Conservation (phyloP, 352 stramenopile genomes). For the Halophytophthora batemanensis region DNA sequence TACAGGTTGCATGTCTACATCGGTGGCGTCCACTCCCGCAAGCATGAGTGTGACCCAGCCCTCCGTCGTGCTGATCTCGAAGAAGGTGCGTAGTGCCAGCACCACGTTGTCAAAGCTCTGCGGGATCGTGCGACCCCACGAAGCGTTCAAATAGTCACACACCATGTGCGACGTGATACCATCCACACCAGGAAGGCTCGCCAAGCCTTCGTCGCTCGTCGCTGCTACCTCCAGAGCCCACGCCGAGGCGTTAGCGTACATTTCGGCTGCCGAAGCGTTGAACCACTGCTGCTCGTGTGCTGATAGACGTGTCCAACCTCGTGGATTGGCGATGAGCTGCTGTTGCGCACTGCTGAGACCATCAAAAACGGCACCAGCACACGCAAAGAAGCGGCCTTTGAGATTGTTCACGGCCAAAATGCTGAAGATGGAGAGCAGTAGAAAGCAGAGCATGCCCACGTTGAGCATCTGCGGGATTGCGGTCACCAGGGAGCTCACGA, state of each 20-base stretch:
- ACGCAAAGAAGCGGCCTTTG: conserved; percentile 80
- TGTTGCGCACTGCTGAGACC: conserved; percentile 27
- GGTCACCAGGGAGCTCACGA: conserved; percentile 82
- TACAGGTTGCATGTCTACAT: conserved; percentile 88
- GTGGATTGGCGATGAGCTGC: conserved; percentile 39
- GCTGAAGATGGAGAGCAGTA: conserved; percentile 88
- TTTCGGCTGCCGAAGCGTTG: conserved; percentile 4
- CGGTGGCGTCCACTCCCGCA: conserved; percentile 74
- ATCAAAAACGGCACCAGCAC: conserved; percentile 51
- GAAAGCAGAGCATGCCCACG: conserved; percentile 74
- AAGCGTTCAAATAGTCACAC: conserved; percentile 35
- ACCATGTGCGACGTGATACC: conserved; percentile 41
- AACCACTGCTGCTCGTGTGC: conserved; percentile 41
- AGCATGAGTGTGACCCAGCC: conserved; percentile 89
- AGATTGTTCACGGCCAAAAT: conserved; percentile 92
- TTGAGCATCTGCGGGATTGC: conserved; percentile 83
- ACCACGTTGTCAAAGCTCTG: conserved; percentile 83
- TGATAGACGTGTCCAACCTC: conserved; percentile 44
- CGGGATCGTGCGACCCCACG: conserved; percentile 47
- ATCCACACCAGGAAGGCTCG: conserved; percentile 5
- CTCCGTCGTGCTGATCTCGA: conserved; percentile 90
- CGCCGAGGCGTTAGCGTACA: conserved; percentile 13
- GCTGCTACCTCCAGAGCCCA: not conserved
- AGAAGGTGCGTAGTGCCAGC: conserved; percentile 60
- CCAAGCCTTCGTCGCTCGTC: not conserved